A percentile compares a stretch with the other conserved stretches of the same genome.
Evolutionary conservation across 352 stramenopile genomes (phyloP).

Genomic region (Phytophthora sansomeana): DNA sequence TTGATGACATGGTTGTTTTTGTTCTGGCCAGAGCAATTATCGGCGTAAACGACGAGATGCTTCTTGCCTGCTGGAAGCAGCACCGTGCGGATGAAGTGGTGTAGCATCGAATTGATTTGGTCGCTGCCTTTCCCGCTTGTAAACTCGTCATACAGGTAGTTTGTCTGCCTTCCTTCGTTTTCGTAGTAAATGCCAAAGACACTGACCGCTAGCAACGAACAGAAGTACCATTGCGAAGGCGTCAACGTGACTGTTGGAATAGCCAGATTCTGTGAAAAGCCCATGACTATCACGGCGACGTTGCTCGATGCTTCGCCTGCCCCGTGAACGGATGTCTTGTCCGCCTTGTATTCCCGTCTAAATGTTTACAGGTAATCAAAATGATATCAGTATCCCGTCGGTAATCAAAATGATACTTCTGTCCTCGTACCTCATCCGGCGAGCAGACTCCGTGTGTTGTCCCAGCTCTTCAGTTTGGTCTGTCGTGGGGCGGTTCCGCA

Average conservation of each 20-base stretch:
- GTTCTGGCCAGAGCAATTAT: too few relatives aligned
- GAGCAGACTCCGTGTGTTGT: constrained; percentile 3
- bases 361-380: too few relatives aligned
- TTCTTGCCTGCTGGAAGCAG: too few relatives aligned
- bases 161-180: neutral
- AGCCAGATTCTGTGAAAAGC: constrained; percentile 29
- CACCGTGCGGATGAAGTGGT: too few relatives aligned
- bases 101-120: neutral
- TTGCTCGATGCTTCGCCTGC: neutral
- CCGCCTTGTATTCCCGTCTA: constrained; percentile 21
- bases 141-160: constrained; percentile 2
- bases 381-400: too few relatives aligned
- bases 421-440: too few relatives aligned
- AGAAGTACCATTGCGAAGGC: constrained; percentile 28
- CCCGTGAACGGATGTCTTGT: neutral
- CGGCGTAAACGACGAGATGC: too few relatives aligned
- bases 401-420: too few relatives aligned
- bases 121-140: neutral
- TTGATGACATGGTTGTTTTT: too few relatives aligned
- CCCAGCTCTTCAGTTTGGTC: constrained; percentile 13
- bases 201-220: constrained; percentile 13
- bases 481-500: neutral
- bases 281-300: constrained; percentile 25
- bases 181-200: constrained; percentile 22
- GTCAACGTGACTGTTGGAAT: constrained; percentile 13